Conservation (phyloP, 345 rosid genomes). For the sweet orange (Citrus sinensis) region DNA sequence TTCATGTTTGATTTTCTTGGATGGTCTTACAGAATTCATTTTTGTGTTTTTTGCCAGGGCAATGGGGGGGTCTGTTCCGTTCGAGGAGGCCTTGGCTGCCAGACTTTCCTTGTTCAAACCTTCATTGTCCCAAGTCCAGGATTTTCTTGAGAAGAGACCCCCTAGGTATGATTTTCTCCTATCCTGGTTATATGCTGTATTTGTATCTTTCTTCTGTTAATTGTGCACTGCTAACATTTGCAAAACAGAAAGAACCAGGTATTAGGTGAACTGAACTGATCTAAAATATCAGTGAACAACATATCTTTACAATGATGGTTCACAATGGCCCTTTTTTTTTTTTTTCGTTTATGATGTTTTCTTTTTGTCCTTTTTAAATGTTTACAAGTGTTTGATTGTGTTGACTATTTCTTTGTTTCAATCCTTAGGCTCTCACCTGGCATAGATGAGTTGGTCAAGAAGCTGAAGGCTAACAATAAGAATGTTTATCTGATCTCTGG, state of each 20-base stretch:
- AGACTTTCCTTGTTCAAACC: constrained; percentile 85
- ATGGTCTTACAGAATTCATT: constrained; percentile 4
- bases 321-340: background rate
- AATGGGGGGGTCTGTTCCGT: constrained; percentile 95
- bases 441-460: constrained; percentile 68
- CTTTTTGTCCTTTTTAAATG: background rate
- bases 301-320: background rate
- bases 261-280: background rate
- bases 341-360: background rate
- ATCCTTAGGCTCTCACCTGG: constrained; percentile 77
- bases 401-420: constrained; percentile 1
- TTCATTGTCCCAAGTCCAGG: constrained; percentile 68
- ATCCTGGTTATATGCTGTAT: background rate
- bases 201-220: background rate
- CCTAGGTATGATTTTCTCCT: constrained; percentile 51
- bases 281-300: background rate
- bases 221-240: no score
- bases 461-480: constrained; percentile 59
- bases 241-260: no score
- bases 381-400: background rate
- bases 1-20: constrained; percentile 6
- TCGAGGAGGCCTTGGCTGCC: constrained; percentile 92
- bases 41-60: constrained; percentile 50
- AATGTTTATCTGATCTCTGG: constrained; percentile 86
- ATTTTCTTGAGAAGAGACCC: constrained; percentile 71